phyloP scores from a whole-genome alignment of 176 grass and related monocot genomes.

The Musa beccarii region DNA sequence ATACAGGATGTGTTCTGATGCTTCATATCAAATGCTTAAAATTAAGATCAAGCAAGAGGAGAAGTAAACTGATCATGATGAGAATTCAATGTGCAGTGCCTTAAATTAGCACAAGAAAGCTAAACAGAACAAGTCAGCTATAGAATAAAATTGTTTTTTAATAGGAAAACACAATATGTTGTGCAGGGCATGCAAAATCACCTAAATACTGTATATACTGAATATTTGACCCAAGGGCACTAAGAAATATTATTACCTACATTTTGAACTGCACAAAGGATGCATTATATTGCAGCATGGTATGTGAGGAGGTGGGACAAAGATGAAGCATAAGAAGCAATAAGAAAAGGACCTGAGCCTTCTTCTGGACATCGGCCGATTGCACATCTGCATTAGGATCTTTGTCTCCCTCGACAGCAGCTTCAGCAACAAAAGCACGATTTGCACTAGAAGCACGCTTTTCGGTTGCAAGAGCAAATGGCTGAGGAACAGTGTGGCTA shows the following conservation, averaged over 20 bases:
- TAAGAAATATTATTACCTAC: neutral
- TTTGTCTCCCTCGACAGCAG: constrained; percentile 29
- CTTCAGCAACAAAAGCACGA: constrained; percentile 20
- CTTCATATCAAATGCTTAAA: neutral
- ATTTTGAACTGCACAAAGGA: neutral
- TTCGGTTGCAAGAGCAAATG: constrained; percentile 50
- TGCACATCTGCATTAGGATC: neutral
- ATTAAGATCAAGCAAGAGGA: neutral
- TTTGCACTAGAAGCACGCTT: constrained; percentile 36
- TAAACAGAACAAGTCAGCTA: too few species aligned
- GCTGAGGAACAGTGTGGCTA: constrained; percentile 48
- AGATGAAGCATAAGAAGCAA: neutral
- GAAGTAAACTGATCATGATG: too few species aligned
- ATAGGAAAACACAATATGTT: neutral
- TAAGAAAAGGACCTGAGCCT: neutral
- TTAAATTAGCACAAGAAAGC: too few species aligned
- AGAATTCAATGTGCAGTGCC: too few species aligned
- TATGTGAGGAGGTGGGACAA: neutral
- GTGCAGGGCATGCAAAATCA: neutral
- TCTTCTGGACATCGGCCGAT: neutral
- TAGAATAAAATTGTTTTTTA: neutral
- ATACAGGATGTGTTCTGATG: neutral
- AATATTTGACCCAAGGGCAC: neutral
- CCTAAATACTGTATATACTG: neutral
- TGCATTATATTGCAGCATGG: neutral